A percentile compares a stretch with the other conserved stretches of the same genome.
phyloP scores from a whole-genome alignment of 192 early-diverging fungal genomes.

The Umbelopsis isabellina region DNA sequence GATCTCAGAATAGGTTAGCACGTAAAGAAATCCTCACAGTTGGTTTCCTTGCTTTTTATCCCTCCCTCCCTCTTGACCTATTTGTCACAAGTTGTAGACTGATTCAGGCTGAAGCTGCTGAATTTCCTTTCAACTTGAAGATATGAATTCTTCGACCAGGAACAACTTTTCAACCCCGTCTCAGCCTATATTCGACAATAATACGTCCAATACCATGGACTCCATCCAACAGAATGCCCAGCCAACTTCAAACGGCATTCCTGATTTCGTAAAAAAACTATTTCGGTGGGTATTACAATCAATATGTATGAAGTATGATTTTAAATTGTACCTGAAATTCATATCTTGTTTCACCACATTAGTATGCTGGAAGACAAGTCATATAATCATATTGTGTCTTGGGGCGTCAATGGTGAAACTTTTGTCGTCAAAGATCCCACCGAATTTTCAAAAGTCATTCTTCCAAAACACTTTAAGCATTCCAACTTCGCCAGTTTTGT shows the following conservation, averaged over 20 bases:
- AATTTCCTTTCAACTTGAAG: neutral
- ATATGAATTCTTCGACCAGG: slow-evolving; percentile 13
- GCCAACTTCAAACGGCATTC: slow-evolving; percentile 8
- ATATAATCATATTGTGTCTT: slow-evolving; percentile 57
- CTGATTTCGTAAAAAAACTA: slow-evolving; percentile 36
- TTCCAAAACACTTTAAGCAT: slow-evolving; percentile 76
- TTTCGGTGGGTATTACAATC: slow-evolving; percentile 17
- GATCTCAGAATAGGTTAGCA: too few relatives aligned
- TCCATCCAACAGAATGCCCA: neutral
- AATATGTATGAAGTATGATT: neutral
- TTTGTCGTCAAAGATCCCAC: slow-evolving; percentile 76
- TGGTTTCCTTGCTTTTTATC: neutral
- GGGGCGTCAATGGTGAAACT: slow-evolving; percentile 64
- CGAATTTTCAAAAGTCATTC: slow-evolving; percentile 66
- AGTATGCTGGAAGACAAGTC: slow-evolving; percentile 74
- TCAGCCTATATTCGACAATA: slow-evolving; percentile 8
- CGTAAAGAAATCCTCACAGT: too few relatives aligned
- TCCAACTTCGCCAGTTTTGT: slow-evolving; percentile 72
- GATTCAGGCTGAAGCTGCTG: neutral
- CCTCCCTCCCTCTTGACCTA: neutral
- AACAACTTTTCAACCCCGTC: neutral
- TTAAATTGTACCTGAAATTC: neutral
- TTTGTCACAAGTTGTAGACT: neutral
- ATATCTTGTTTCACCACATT: neutral
- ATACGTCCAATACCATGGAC: neutral